These are phyloP conservation scores for Starmerella gropengiesseri DNA, from an alignment of 805 yeast genomes.

Conservation along the genomic window DNA sequence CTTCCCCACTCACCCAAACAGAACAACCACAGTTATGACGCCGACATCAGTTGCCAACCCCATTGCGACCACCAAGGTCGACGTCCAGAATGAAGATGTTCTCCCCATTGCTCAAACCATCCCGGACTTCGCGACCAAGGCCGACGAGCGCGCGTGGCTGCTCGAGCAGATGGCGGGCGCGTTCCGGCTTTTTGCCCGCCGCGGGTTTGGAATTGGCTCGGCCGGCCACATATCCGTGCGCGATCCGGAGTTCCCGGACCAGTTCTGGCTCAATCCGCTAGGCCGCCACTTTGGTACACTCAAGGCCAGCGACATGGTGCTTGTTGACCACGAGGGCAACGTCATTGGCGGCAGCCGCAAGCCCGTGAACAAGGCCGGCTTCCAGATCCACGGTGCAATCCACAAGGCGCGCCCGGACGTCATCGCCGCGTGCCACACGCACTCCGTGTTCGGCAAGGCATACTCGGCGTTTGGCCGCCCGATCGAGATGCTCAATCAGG, in stretches of 20 bases:
- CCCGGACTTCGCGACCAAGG: slow-evolving; percentile 18
- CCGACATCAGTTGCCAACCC: background rate
- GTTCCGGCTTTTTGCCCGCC: slow-evolving; percentile 67
- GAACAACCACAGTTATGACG: no score
- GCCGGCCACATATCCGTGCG: slow-evolving; percentile 81
- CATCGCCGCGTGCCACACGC: slow-evolving; percentile 61
- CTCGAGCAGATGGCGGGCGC: slow-evolving; percentile 74
- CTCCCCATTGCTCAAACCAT: slow-evolving; percentile 19
- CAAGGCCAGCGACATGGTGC: slow-evolving; percentile 52
- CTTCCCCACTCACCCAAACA: no score
- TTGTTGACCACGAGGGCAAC: slow-evolving; percentile 50
- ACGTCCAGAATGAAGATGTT: slow-evolving; percentile 2
- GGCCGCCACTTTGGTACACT: slow-evolving; percentile 58
- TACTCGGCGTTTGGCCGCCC: slow-evolving; percentile 54
- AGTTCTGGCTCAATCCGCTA: slow-evolving; percentile 83
- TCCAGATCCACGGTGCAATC: slow-evolving; percentile 54
- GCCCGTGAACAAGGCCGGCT: slow-evolving; percentile 59
- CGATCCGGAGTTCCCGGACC: slow-evolving; percentile 64
- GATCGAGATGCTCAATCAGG: slow-evolving; percentile 72
- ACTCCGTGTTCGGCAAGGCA: slow-evolving; percentile 53
- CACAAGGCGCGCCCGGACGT: slow-evolving; percentile 61
- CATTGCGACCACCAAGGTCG: slow-evolving; percentile 6
- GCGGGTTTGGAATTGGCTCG: slow-evolving; percentile 61
- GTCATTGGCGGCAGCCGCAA: slow-evolving; percentile 48
- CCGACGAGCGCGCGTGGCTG: slow-evolving; percentile 22